Conservation (phyloP, 768 basidiomycete species). For the Lactarius psammicola region DNA sequence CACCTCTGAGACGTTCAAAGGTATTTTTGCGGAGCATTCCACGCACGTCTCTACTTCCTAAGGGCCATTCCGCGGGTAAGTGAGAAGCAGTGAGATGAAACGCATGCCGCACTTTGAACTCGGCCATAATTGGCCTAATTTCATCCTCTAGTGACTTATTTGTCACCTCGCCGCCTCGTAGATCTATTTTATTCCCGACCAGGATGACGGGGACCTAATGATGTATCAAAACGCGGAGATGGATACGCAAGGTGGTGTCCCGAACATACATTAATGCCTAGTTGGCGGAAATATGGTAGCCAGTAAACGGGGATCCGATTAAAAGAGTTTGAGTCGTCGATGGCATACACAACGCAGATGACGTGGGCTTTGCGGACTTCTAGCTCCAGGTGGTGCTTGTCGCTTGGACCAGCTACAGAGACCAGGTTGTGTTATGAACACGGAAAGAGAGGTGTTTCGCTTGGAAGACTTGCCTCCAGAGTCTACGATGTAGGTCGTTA, state of each 20-base stretch:
- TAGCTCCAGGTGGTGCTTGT: constrained; percentile 84
- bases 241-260: constrained; percentile 4
- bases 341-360: constrained; percentile 95
- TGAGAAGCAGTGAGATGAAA: constrained; percentile 6
- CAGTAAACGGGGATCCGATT: constrained; percentile 98
- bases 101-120: constrained; percentile 77
- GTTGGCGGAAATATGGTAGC: constrained; percentile 91
- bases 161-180: constrained; percentile 89
- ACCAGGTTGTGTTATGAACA: constrained; percentile 14
- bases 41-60: constrained; percentile 99
- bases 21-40: constrained; percentile 90
- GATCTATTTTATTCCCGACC: constrained; percentile 97
- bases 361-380: constrained; percentile 98
- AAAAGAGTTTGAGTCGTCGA: constrained; percentile 95
- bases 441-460: constrained; percentile 1
- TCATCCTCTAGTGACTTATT: constrained; percentile 94
- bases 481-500: constrained; percentile 97
- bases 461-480: constrained; percentile 71
- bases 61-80: constrained; percentile 6
- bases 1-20: constrained; percentile 92
- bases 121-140: constrained; percentile 95
- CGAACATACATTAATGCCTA: constrained; percentile 85
- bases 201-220: constrained; percentile 90
- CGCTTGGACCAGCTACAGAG: constrained; percentile 72
- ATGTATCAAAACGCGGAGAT: not conserved